These are phyloP conservation scores for Closterium sp. DNA, from an alignment of 139 green algal species.

Conservation along the genomic window DNA sequence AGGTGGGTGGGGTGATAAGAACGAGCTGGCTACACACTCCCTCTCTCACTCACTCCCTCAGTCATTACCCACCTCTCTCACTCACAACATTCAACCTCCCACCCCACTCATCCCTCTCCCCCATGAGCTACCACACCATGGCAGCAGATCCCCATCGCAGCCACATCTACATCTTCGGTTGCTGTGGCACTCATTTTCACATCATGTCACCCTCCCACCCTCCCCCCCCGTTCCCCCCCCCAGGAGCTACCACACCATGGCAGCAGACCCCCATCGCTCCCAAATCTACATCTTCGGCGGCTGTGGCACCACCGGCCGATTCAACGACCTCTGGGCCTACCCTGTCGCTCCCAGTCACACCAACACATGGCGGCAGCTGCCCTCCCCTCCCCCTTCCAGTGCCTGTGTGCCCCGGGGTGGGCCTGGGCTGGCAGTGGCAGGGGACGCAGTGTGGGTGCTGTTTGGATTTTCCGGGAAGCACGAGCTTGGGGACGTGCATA, in stretches of 20 bases:
- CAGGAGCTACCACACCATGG: conserved; percentile 56
- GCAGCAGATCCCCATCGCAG: neutral
- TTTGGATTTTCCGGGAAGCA: conserved; percentile 6
- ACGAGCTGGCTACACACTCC: too few species aligned
- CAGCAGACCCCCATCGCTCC: neutral
- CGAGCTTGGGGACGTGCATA: conserved; percentile 37
- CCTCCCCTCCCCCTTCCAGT: conserved; percentile 8
- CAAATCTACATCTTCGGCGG: conserved; percentile 66
- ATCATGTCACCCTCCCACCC: too few species aligned
- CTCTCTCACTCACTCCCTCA: too few species aligned
- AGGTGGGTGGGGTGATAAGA: too few species aligned
- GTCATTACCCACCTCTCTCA: too few species aligned
- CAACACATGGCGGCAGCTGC: conserved; percentile 54
- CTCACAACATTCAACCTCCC: neutral
- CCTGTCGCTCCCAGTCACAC: conserved; percentile 20
- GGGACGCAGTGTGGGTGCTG: conserved; percentile 9
- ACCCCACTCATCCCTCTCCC: too few species aligned
- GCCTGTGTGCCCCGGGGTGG: neutral
- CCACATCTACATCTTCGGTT: conserved; percentile 65
- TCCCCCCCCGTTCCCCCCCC: too few species aligned
- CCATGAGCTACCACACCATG: conserved; percentile 56
- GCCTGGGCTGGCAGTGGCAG: neutral
- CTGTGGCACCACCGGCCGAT: conserved; percentile 50
- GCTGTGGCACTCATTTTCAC: conserved; percentile 48
- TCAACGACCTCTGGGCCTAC: conserved; percentile 60